Evolutionary conservation across 2,329 filamentous ascomycete species (phyloP), one percentile per base, ranked within the genome.

Genomic region (Alternaria arbusti): DNA sequence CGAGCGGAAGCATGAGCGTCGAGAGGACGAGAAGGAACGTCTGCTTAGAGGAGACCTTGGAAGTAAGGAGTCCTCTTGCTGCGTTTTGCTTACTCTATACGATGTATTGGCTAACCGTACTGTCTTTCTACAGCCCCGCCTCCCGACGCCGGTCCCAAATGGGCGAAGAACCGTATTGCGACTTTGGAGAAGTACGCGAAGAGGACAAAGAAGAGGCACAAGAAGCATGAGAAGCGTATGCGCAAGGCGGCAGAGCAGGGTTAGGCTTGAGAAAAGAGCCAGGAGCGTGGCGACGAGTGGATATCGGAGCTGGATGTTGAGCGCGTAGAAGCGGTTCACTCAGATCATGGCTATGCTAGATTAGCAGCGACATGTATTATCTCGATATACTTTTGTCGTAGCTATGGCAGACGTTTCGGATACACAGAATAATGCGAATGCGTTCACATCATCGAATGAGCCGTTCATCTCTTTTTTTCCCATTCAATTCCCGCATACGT

Each of bases 131-230:
- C 58, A 49, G n/a, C 26, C 44, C 55, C 5, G 49, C 60, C 6
- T 44, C 60, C 22, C 20, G 49, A 26, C 55, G 55, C n/a, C 54
- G 55, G 30, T 50, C 54, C 54, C 6, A 59, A 63, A 20, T 63
- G 60, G 60, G 60, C 60, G 8, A 55, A 59, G 22, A 63, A 63
- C 17, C 55, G 60, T n/a, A 56, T 49, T 12, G 30, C 20, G 9
- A 59, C 55, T 13, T 32, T 63, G 23, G 28, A 22, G 6, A 58
- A 55, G 50, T 63, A 54, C 7, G 40, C 50, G n/a, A 40, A 56
- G 45, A 30, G n/a, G 26, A 23, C 58, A 2, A 54, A 51, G 43
- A 45, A 54, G 8, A 50, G 52, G n/a, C 59, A 57, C 32, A 56
- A 57, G 59, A 57, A 57, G 12, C 45, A 57, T 45, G 52, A 50